Evolutionary conservation across 2,329 filamentous ascomycete species (phyloP).

Genomic region (Penicillium aurantiogriseum): DNA sequence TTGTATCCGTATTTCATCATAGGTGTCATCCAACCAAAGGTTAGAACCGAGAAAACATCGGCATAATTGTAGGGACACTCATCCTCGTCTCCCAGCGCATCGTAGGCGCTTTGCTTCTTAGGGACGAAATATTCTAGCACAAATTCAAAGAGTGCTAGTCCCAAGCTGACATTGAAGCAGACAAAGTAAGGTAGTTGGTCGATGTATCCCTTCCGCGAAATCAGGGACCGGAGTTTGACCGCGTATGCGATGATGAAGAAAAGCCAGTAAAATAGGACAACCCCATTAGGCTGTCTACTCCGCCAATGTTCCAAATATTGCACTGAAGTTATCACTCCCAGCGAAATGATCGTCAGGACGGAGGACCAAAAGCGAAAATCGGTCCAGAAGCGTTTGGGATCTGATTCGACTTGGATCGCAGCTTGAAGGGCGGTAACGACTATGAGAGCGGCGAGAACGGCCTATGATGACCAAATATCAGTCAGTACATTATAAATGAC

Average conservation of each 20-base stretch:
- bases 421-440: slow-evolving; percentile 70
- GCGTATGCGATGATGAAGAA: slow-evolving; percentile 74
- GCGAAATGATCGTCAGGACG: slow-evolving; percentile 66
- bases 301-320: slow-evolving; percentile 86
- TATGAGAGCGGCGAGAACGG: slow-evolving; percentile 66
- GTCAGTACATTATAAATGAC: neutral
- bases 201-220: slow-evolving; percentile 71
- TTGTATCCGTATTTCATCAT: slow-evolving; percentile 95
- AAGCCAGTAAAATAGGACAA: slow-evolving; percentile 90
- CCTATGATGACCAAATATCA: slow-evolving; percentile 40
- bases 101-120: slow-evolving; percentile 70
- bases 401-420: slow-evolving; percentile 69
- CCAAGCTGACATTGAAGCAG: slow-evolving; percentile 70
- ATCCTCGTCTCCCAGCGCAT: slow-evolving; percentile 63
- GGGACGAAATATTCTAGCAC: slow-evolving; percentile 81
- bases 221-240: slow-evolving; percentile 81
- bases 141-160: slow-evolving; percentile 68
- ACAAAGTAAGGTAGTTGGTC: slow-evolving; percentile 72
- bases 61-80: slow-evolving; percentile 82
- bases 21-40: slow-evolving; percentile 98
- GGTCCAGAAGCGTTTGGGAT: slow-evolving; percentile 67
- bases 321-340: slow-evolving; percentile 71
- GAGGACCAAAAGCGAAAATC: slow-evolving; percentile 89
- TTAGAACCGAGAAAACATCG: slow-evolving; percentile 87
- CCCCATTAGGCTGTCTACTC: slow-evolving; percentile 78